Conservation (phyloP, 2,329 filamentous ascomycete genomes). For the Talaromyces sp. region DNA sequence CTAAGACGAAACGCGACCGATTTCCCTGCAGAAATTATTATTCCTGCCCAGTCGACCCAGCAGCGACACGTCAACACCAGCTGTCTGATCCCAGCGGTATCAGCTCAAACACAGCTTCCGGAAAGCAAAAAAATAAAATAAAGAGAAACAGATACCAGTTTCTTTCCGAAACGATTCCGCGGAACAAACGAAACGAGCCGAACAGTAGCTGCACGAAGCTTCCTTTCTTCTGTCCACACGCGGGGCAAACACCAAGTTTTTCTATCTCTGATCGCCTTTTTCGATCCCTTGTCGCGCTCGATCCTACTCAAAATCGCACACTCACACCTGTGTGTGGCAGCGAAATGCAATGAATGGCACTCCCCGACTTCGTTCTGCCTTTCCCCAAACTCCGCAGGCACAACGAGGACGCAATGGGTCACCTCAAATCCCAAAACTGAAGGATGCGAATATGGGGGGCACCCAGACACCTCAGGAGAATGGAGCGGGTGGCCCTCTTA, state of each 20-base stretch:
- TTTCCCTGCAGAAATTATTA: neutral
- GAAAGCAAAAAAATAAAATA: neutral
- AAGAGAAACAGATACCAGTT: neutral
- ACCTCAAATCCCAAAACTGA: slow-evolving; percentile 21
- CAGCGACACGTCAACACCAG: neutral
- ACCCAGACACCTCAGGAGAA: slow-evolving; percentile 17
- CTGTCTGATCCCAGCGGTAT: neutral
- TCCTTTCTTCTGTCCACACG: neutral
- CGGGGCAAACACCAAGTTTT: neutral
- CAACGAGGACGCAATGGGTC: slow-evolving; percentile 25
- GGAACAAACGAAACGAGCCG: neutral
- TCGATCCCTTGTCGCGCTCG: neutral
- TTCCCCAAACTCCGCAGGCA: slow-evolving; percentile 67
- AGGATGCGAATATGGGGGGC: slow-evolving; percentile 18
- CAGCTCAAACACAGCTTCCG: neutral
- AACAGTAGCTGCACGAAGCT: neutral
- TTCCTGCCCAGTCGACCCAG: neutral
- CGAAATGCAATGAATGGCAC: slow-evolving; percentile 75
- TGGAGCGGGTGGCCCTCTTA: slow-evolving; percentile 55
- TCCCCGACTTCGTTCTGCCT: slow-evolving; percentile 77
- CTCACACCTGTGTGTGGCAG: slow-evolving; percentile 16
- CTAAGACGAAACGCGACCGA: neutral
- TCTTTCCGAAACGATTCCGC: neutral
- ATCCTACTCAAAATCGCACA: neutral
- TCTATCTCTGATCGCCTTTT: neutral